Percentiles rank a stretch among this genome's conserved stretches.
phyloP scores from a whole-genome alignment of 192 early-diverging fungal genomes.

The Backusella psychrophila region DNA sequence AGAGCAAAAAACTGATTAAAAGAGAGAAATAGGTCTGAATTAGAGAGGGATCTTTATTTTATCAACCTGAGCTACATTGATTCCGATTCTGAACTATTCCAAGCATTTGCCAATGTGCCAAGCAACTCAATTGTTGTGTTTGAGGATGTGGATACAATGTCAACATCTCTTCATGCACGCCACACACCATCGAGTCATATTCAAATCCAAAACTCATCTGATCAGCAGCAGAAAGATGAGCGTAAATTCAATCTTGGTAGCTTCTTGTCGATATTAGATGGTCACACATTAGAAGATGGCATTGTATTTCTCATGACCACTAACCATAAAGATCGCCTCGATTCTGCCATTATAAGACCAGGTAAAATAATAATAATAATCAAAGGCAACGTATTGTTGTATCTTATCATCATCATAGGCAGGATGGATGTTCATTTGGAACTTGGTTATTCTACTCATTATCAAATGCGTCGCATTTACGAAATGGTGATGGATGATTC shows the following conservation, averaged over 20 bases:
- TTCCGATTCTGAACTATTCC: slow-evolving; percentile 33
- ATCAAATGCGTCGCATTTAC: slow-evolving; percentile 58
- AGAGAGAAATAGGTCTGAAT: slow-evolving; percentile 12
- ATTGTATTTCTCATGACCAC: slow-evolving; percentile 67
- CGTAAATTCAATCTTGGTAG: slow-evolving; percentile 42
- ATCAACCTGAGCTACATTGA: slow-evolving; percentile 38
- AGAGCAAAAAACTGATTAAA: background rate
- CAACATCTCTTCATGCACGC: slow-evolving; percentile 21
- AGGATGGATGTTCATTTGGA: slow-evolving; percentile 64
- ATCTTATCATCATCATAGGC: slow-evolving; percentile 4
- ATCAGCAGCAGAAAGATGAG: background rate
- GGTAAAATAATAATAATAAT: slow-evolving; percentile 23
- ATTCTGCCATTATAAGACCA: slow-evolving; percentile 61
- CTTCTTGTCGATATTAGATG: slow-evolving; percentile 58
- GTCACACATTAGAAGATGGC: slow-evolving; percentile 53
- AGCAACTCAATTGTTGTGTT: slow-evolving; percentile 49
- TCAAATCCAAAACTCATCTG: background rate
- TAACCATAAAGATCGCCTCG: slow-evolving; percentile 59
- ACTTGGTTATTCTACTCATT: slow-evolving; percentile 57
- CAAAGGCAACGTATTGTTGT: background rate
- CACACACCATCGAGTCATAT: background rate
- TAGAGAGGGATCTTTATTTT: slow-evolving; percentile 38
- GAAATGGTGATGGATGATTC: slow-evolving; percentile 37
- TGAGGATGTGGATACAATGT: slow-evolving; percentile 60
- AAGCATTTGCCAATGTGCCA: slow-evolving; percentile 34